Evolutionary conservation across 495 filamentous ascomycete genomes (phyloP).

Genomic region (Aspergillus sclerotioniger): DNA sequence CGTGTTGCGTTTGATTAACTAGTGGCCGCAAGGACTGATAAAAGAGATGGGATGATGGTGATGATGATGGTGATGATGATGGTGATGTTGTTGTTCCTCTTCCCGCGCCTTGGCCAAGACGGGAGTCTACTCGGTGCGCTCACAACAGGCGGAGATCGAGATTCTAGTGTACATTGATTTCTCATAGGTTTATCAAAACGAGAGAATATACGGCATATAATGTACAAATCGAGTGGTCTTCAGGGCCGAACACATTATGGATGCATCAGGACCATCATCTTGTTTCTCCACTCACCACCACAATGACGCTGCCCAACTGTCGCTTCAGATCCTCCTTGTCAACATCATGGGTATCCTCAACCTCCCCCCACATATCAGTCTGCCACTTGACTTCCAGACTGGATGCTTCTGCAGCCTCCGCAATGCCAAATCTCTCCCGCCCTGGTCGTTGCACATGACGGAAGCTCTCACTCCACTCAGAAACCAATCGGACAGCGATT

Average conservation of each 20-base stretch:
- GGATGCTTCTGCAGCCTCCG: constrained; percentile 70
- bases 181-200: not conserved
- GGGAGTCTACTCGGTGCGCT: not conserved
- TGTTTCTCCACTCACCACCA: constrained; percentile 66
- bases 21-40: too few species aligned
- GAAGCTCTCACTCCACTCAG: constrained; percentile 84
- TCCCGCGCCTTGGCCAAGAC: not conserved
- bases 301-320: constrained; percentile 81
- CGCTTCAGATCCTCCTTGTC: constrained; percentile 86
- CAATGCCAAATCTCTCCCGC: constrained; percentile 45
- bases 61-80: not conserved
- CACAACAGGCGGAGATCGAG: too few species aligned
- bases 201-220: not conserved
- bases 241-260: not conserved
- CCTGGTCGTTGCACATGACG: constrained; percentile 34
- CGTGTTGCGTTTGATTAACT: too few species aligned
- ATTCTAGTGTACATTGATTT: not conserved
- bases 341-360: constrained; percentile 98
- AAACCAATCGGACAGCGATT: constrained; percentile 70
- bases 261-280: constrained; percentile 17
- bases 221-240: not conserved
- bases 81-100: not conserved
- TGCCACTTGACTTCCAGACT: constrained; percentile 90
- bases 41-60: too few species aligned
- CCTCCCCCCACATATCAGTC: constrained; percentile 88